Evolutionary conservation across 1,284 basidiomycete genomes (phyloP).

Genomic region (Ganoderma multipileum): DNA sequence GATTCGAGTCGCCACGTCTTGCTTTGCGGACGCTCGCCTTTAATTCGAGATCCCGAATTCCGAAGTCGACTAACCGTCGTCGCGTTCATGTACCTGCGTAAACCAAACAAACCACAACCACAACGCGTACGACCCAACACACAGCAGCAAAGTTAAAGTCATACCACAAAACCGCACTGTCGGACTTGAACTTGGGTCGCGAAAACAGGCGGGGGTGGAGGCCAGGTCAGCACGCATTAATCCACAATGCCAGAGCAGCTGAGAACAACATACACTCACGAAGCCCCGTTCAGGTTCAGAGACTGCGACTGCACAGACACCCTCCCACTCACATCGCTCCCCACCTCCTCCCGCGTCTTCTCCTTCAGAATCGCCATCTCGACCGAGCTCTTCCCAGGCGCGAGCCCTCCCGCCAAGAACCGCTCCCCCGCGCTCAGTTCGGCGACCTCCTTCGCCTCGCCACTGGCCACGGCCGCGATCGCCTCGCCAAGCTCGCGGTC

Average conservation of each 20-base stretch:
- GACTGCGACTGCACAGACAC: neutral
- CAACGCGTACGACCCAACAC: neutral
- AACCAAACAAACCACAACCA: neutral
- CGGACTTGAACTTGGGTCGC: neutral
- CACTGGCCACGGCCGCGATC: constrained; percentile 28
- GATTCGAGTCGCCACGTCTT: too few species aligned
- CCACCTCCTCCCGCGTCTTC: constrained; percentile 17
- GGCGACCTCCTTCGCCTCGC: too few species aligned
- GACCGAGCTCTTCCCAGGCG: constrained; percentile 17
- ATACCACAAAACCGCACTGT: neutral
- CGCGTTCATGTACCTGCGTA: neutral
- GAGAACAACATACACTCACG: neutral
- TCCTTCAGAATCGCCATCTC: constrained; percentile 27
- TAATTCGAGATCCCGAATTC: neutral
- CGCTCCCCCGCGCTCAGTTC: constrained; percentile 40
- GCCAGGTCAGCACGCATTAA: neutral
- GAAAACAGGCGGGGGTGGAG: too few species aligned
- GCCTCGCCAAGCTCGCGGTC: constrained; percentile 27
- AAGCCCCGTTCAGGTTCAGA: neutral
- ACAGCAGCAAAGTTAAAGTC: neutral
- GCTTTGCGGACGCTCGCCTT: too few species aligned
- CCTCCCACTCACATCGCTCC: neutral
- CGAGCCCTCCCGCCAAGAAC: constrained; percentile 33
- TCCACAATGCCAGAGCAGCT: neutral
- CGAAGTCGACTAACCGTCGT: neutral